Evolutionary conservation across 257 asterid genomes (phyloP).

Genomic region (Misopates orontium): DNA sequence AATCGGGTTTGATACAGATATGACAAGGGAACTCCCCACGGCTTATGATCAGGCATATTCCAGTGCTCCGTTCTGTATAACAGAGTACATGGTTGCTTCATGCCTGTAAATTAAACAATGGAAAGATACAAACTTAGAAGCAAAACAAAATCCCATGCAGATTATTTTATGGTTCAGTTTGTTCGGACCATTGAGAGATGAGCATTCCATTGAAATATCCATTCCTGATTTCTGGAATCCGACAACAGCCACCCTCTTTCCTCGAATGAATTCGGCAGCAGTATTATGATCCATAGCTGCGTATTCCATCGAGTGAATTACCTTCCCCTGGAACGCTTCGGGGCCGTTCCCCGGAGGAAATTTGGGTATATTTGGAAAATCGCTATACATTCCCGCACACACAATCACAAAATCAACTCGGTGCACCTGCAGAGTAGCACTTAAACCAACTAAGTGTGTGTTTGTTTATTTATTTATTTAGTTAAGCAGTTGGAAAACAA

Average conservation of each 20-base stretch:
- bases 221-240: constrained; percentile 56
- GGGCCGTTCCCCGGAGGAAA: constrained; percentile 46
- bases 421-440: constrained; percentile 36
- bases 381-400: constrained; percentile 46
- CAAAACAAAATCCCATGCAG: no score
- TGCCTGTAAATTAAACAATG: constrained; percentile 31
- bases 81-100: constrained; percentile 43
- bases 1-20: constrained; percentile 42
- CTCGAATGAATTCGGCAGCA: constrained; percentile 35
- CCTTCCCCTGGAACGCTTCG: constrained; percentile 41
- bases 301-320: constrained; percentile 53
- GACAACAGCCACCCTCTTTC: constrained; percentile 41
- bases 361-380: constrained; percentile 43
- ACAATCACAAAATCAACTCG: constrained; percentile 40
- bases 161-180: no score
- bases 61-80: constrained; percentile 48
- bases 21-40: constrained; percentile 47
- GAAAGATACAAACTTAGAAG: not conserved
- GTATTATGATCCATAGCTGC: constrained; percentile 36
- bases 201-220: constrained; percentile 50
- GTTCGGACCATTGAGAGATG: constrained; percentile 39
- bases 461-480: no score
- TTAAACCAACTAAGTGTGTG: not conserved
- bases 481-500: not conserved
- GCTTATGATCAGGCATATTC: constrained; percentile 42